Base-by-base conservation (phyloP, 768 basidiomycete species). In the Favolaschia claudopus region DNA sequence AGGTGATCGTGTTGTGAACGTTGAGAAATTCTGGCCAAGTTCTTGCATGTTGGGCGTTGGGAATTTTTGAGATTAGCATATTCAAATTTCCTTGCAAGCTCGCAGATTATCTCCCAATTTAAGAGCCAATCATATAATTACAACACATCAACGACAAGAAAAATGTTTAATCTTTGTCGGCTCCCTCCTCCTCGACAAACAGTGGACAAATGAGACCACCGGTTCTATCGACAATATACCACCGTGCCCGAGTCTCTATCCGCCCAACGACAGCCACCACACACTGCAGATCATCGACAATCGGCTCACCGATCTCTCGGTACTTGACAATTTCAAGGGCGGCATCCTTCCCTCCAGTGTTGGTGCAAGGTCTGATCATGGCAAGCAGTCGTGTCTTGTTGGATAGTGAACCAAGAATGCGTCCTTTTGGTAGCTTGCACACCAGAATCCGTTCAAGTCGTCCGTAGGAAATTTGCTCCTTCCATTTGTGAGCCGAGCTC, bases 221-320 rank as follows among this genome's bases (percentile, higher is more conserved):
- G 2, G 44, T 55, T 9, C 55, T 44, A 19, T 56, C 55, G 8
- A 56, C 25, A 7, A 56, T 33, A 3, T 3, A 10, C 55, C 55
- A 56, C 9, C 2, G 24, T 8, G 37, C 46, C 12, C 46, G 28
- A 8, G 38, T 40, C 8, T 48, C 17, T 17, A 48, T 15, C 20
- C 55, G 4, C 4, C 45, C 55, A 7, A 56, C 38, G 0, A 56
- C 55, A 0, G 45, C 55, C 0, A 56, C 46, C 8, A 47, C 38
- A 2, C 28, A 47, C 38, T 56, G 55, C 28, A 56, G 46, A 34
- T 56, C 55, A 0, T 7, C 27, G 0, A 48, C 38, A 13, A 56
- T 32, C 13, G 7, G 1, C 0, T 8, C 15, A 2, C 36, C 55
- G 22, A 55, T 24, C 6, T 19, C 37, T 3, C 37, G 28, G 7